These are phyloP conservation scores for Kwoniella pini DNA, from an alignment of 768 basidiomycete genomes.

Conservation along the genomic window DNA sequence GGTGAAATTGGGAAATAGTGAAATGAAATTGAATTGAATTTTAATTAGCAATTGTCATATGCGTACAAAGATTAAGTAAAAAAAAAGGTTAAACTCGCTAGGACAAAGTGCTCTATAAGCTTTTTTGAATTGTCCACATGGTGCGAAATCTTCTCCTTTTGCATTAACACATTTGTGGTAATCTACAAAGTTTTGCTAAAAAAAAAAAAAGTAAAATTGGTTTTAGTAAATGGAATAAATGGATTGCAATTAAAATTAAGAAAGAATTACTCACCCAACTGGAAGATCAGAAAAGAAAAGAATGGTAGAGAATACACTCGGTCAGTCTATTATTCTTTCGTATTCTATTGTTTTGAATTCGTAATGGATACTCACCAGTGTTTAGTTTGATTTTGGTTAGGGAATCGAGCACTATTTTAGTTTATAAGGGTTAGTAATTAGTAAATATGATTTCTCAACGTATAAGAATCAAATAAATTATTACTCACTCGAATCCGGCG, in stretches of 20 bases:
- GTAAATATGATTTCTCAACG: too few species aligned
- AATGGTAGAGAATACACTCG: background rate
- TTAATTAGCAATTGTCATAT: too few species aligned
- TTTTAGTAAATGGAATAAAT: too few species aligned
- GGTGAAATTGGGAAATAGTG: too few species aligned
- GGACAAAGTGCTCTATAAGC: slow-evolving; percentile 97
- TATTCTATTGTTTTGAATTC: background rate
- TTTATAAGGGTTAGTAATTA: background rate
- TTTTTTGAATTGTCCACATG: slow-evolving; percentile 97
- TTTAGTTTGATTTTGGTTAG: slow-evolving; percentile 77
- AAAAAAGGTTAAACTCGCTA: slow-evolving; percentile 65
- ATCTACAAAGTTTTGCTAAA: slow-evolving; percentile 92
- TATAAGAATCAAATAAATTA: slow-evolving; percentile 1
- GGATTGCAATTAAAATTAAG: too few species aligned
- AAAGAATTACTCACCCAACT: slow-evolving; percentile 9
- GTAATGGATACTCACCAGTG: slow-evolving; percentile 70
- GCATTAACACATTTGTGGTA: slow-evolving; percentile 97
- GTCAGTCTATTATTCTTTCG: background rate
- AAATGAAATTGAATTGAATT: too few species aligned
- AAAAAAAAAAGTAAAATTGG: too few species aligned
- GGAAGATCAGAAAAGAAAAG: background rate
- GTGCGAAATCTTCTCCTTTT: slow-evolving; percentile 97
- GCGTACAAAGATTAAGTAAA: background rate
- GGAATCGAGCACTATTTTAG: slow-evolving; percentile 50
- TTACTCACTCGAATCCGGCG: slow-evolving; percentile 79